phyloP scores from a whole-genome alignment of 2,329 filamentous ascomycete species.

The Diplodia scrobiculata region DNA sequence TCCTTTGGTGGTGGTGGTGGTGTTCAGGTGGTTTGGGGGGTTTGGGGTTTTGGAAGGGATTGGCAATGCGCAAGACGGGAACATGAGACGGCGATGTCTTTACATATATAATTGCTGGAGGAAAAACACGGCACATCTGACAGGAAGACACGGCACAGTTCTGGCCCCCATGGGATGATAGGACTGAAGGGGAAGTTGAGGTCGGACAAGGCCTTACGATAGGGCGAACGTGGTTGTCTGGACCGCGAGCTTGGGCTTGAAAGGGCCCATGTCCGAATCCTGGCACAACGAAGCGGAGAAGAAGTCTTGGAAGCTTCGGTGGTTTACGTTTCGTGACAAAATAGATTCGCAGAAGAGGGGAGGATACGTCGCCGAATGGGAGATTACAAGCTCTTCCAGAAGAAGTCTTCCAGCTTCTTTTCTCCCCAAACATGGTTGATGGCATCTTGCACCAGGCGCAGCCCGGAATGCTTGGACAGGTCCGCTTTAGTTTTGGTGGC shows the following conservation, averaged over 20 bases:
- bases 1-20: background rate
- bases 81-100: background rate
- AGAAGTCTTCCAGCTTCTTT: conserved; percentile 3
- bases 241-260: background rate
- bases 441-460: background rate
- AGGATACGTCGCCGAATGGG: background rate
- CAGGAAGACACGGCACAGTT: background rate
- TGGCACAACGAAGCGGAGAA: background rate
- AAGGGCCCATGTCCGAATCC: background rate
- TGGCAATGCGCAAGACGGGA: background rate
- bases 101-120: background rate
- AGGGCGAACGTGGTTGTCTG: background rate
- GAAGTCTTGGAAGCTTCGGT: background rate
- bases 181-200: background rate
- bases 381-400: conserved; percentile 3
- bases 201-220: background rate
- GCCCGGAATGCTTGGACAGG: background rate
- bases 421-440: conserved; percentile 10
- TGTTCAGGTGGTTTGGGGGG: background rate
- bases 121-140: background rate
- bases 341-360: background rate
- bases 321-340: background rate
- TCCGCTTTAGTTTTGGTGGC: background rate
- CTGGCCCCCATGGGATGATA: background rate
- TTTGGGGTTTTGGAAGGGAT: background rate